These are phyloP conservation scores for Orbilia brochopaga DNA, from an alignment of 2,329 filamentous ascomycete genomes.

Conservation along the genomic window DNA sequence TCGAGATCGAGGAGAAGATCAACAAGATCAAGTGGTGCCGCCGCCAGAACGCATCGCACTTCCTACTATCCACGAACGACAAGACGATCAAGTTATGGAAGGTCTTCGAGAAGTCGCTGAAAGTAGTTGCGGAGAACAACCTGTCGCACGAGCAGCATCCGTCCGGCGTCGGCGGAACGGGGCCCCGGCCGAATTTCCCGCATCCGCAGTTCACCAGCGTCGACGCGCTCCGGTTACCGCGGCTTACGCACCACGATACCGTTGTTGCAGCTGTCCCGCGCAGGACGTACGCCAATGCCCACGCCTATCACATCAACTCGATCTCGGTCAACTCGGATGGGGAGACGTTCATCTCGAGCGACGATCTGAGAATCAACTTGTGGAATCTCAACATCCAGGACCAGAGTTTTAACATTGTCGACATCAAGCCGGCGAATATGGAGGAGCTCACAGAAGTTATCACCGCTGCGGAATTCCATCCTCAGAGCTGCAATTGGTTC, in stretches of 20 bases:
- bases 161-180: conserved; percentile 64
- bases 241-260: conserved; percentile 96
- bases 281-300: conserved; percentile 95
- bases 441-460: conserved; percentile 99
- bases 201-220: conserved; percentile 78
- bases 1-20: conserved; percentile 99
- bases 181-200: conserved; percentile 70
- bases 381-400: conserved; percentile 99
- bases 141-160: conserved; percentile 88
- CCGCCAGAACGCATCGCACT: conserved; percentile 97
- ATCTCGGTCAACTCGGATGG: conserved; percentile 99
- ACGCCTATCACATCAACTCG: conserved; percentile 99
- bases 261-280: conserved; percentile 95
- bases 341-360: conserved; percentile 98
- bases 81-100: conserved; percentile 99
- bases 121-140: conserved; percentile 99
- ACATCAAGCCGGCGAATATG: conserved; percentile 99
- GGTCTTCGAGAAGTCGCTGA: conserved; percentile 98
- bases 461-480: conserved; percentile 96
- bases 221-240: conserved; percentile 86
- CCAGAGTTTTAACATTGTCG: conserved; percentile 99
- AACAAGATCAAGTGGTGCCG: conserved; percentile 99
- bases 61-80: conserved; percentile 96
- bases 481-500: conserved; percentile 97
- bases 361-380: conserved; percentile 95